These are phyloP conservation scores for Ascochyta clinopodiicola DNA, from an alignment of 2,329 filamentous ascomycete genomes.

Conservation along the genomic window DNA sequence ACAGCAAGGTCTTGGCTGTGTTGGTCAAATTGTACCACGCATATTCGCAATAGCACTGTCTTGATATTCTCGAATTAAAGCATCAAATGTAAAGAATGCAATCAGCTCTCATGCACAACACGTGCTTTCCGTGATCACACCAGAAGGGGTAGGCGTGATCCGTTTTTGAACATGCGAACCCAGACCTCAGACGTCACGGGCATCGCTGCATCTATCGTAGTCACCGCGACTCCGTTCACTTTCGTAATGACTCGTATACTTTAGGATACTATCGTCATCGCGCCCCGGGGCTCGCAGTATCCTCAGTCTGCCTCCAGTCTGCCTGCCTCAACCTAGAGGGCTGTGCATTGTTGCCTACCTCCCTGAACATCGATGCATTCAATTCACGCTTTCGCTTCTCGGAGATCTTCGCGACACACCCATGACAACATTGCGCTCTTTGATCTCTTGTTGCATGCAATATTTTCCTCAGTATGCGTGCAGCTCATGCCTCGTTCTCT, in stretches of 20 bases:
- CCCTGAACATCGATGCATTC: not conserved
- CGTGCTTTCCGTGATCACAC: too few species aligned
- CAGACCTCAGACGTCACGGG: too few species aligned
- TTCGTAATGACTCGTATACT: too few species aligned
- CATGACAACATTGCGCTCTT: not conserved
- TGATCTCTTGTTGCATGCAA: not conserved
- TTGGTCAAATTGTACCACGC: not conserved
- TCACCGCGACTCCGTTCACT: too few species aligned
- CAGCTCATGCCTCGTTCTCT: too few species aligned
- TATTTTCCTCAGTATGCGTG: too few species aligned
- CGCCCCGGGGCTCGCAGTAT: not conserved
- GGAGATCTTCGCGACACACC: not conserved
- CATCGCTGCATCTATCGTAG: too few species aligned
- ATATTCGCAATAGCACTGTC: not conserved
- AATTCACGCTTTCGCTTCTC: not conserved
- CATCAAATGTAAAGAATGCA: constrained; percentile 10
- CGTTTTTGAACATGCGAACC: too few species aligned
- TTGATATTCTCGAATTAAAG: not conserved
- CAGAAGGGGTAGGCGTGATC: too few species aligned
- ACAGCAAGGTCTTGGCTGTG: not conserved
- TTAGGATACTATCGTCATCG: too few species aligned
- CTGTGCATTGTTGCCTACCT: not conserved
- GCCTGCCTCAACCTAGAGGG: not conserved
- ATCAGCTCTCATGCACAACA: not conserved
- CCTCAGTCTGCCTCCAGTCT: not conserved